Evolutionary conservation across 75 land plant genomes (phyloP), one percentile per base, ranked within the genome.

Genomic region (Sequoiadendron giganteum): DNA sequence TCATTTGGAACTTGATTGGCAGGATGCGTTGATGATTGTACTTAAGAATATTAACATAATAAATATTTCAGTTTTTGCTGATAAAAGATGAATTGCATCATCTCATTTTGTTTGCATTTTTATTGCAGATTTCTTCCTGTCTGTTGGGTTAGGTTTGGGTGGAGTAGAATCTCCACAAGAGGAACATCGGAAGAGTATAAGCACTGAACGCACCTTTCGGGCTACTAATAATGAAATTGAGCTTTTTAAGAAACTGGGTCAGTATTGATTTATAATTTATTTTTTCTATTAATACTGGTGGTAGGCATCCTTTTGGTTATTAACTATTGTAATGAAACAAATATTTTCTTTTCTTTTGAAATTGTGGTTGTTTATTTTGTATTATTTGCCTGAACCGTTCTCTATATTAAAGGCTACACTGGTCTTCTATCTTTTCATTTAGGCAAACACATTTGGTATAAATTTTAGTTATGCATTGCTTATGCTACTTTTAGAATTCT

Each of bases 131-230:
- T 97, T 97, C 82, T 97, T 97, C 88, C 86, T 97, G 1, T 94
- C 95, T 40, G 95, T 95, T 34, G 98, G 97, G 34, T 89, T 97
- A 83, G 98, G 98, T 40, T 90, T 97, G 90, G 98, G 98, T 36
- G 75, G 87, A 14, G 93, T 95, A 5, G 92, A 93, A 49, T 85
- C 95, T 54, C 98, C 98, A 45, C 75, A 95, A 87, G 89, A 83
- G 28, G 94, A 88, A 34, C 19, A 83, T 58, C 87, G 98, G 14
- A 97, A 97, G 86, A 95, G 97, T 87, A 92, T 97, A 52, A 95
- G 98, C 78, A 91, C 88, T 88, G 98, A 97, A 87, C 93, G 98
- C 72, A 97, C 98, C 32, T 97, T 97, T 89, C 80, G 94, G 68
- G 91, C 96, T 32, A 93, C 92, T 18, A 90, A 79, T 3, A 89